Evolutionary conservation across 495 filamentous ascomycete species (phyloP), one percentile per base, ranked within the genome.

Genomic region (Penicillium soppii): DNA sequence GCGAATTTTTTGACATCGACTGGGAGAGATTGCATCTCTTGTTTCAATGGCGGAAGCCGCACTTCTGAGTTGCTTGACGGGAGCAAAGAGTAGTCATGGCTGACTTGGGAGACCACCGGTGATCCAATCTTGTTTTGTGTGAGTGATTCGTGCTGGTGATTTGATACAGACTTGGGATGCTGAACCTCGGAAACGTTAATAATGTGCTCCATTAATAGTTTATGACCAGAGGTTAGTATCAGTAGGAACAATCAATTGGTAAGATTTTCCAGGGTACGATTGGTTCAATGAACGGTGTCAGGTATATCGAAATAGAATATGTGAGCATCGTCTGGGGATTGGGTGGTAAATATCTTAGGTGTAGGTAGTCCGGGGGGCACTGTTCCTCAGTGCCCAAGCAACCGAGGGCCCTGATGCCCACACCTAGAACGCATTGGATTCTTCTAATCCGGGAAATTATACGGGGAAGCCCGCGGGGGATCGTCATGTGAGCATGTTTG

Each of bases 1-100:
- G 80, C 87, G 57, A 89, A 79, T 67, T 86, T 90, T 59, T 86
- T 82, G 37, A 77, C 65, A 57, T 81, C 80, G 58, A 79, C 76
- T 20, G 80, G 13, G 7, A 21, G 10, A 23, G 37, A 9, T 10
- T 45, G 43, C 1, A 27, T 15, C 8, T 57, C 54, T 16, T 47
- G 46, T 10, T 17, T 52, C n/a, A 25, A 2, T n/a, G 21, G 3
- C 13, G 17, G n/a, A n/a, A 37, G 16, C 0, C 19, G 47, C 20
- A 15, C 8, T 1, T 48, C 30, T 4, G 56, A 43, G 7, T 27
- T 48, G 21, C 17, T 32, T 16, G 52, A 38, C 26, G 22, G 17
- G 20, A 48, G 30, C 33, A 29, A 23, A 21, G 38, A 44, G 17
- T 59, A 52, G 20, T 49, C 43, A 38, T 52, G 39, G 5, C 17